Evolutionary conservation across 208 protist species (phyloP), one percentile per base, ranked within the genome.

Genomic region (Trypanosomatidae sp.): DNA sequence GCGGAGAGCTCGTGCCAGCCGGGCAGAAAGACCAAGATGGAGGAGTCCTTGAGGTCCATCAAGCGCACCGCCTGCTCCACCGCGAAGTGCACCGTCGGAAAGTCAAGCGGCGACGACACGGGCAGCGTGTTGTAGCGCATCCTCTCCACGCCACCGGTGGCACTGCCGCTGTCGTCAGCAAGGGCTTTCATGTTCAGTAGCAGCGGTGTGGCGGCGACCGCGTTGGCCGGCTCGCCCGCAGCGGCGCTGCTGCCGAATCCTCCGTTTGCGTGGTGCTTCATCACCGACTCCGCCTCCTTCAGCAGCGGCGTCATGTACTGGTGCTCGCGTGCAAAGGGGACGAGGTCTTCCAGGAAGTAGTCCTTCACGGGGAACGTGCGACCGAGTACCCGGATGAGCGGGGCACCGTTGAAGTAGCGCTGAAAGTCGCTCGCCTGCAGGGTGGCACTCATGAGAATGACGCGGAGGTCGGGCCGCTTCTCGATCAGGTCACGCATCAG

Each of bases 371-470:
- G 91, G 71, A 92, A 86, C 12, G 87, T 79, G 75, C 92, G 88
- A 25, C 94, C 94, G 46, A 94, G 83, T 17, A 96, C 91, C 73
- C 94, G 86, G 47, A 97, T 90, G 50, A 96, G 80, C 8, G 91
- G 90, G 6, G 91, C 94, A 13, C 73, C 77, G 69, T 74, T 67
- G 71, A 98, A 98, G 85, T 97, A 98, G 15, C 44, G 59, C 66
- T 83, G 77, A 72, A 98, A 98, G 44, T 91, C 82, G 56, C 91
- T 88, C 0, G 93, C 87, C 66, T 98, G 90, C 47, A 99, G 76
- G 12, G 97, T 99, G 43, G 97, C 97, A 66, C 92, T 97, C 94
- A 98, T 98, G 47, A 99, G 91, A 65, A 99, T 95, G 12, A 99
- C 89, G 72, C 98, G 99, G n/a, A 99, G 73, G 73, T 99, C 95